A percentile compares a stretch with the other conserved stretches of the same genome.
These are phyloP conservation scores for Asterophora lycoperdoides DNA, from an alignment of 768 basidiomycete species.

Conservation along the genomic window DNA sequence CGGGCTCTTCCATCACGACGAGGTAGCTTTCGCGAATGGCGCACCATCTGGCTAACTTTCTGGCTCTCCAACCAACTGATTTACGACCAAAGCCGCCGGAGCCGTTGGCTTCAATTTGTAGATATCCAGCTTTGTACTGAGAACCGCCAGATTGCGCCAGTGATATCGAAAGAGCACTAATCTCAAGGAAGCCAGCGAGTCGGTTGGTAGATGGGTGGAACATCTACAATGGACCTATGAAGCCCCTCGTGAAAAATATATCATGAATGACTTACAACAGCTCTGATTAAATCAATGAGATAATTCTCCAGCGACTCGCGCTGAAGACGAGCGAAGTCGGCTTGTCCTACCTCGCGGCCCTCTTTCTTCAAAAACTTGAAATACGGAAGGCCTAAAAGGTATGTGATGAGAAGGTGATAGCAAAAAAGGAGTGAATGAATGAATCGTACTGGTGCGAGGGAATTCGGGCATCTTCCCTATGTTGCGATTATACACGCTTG, in stretches of 20 bases:
- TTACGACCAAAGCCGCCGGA: slow-evolving; percentile 63
- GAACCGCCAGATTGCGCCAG: slow-evolving; percentile 77
- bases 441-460: slow-evolving; percentile 65
- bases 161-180: slow-evolving; percentile 80
- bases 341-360: slow-evolving; percentile 49
- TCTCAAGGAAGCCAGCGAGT: slow-evolving; percentile 84
- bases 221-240: slow-evolving; percentile 53
- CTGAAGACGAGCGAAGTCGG: slow-evolving; percentile 79
- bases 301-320: slow-evolving; percentile 85
- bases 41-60: slow-evolving; percentile 80
- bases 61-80: slow-evolving; percentile 52
- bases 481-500: slow-evolving; percentile 73
- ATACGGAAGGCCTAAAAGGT: slow-evolving; percentile 71
- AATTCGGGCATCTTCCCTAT: slow-evolving; percentile 86
- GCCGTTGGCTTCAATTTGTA: slow-evolving; percentile 54
- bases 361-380: slow-evolving; percentile 80
- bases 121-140: slow-evolving; percentile 88
- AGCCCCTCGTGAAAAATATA: not conserved
- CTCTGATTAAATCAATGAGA: slow-evolving; percentile 79
- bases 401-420: not conserved
- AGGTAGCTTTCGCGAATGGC: slow-evolving; percentile 89
- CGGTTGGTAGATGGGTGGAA: slow-evolving; percentile 92
- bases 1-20: slow-evolving; percentile 81
- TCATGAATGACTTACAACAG: slow-evolving; percentile 58
- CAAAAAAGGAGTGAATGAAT: not conserved